Evolutionary conservation across 257 asterid species (phyloP).

Genomic region (Jasminum sambac): DNA sequence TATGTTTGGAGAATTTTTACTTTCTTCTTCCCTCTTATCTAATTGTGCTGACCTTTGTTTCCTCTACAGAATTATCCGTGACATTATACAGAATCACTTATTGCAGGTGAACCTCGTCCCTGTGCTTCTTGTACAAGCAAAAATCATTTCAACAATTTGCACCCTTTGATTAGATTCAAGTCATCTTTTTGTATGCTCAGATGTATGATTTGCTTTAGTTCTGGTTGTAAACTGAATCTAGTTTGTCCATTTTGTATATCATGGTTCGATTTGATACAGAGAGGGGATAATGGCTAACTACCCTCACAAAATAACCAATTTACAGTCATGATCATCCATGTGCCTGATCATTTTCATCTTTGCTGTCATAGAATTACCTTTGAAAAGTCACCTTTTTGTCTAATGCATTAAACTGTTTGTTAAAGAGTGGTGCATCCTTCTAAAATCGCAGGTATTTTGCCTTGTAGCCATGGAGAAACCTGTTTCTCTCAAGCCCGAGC

Average conservation of each 20-base stretch:
- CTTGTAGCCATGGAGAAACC: constrained; percentile 98
- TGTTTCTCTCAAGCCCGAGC: constrained; percentile 75
- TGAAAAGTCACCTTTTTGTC: background rate
- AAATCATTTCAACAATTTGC: background rate
- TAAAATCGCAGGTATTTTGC: constrained; percentile 68
- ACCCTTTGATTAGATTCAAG: background rate
- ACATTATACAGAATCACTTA: constrained; percentile 88
- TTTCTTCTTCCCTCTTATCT: constrained; percentile 17
- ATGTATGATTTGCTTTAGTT: constrained; percentile 6
- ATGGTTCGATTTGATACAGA: background rate
- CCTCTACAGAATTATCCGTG: constrained; percentile 82
- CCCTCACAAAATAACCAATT: background rate
- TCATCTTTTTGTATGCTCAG: background rate
- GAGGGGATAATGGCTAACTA: constrained; percentile 7
- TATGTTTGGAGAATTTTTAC: constrained; percentile 7
- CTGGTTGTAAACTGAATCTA: constrained; percentile 1
- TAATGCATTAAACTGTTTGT: background rate
- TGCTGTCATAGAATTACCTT: background rate
- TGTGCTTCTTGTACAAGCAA: constrained; percentile 9
- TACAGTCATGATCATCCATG: background rate
- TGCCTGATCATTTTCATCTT: background rate
- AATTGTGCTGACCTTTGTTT: constrained; percentile 18
- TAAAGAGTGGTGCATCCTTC: background rate
- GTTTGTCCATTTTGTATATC: constrained; percentile 10
- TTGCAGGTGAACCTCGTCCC: constrained; percentile 61